Evolutionary conservation across 1,284 basidiomycete species (phyloP), one percentile per base, ranked within the genome.

Genomic region (Fomitopsis schrenkii): DNA sequence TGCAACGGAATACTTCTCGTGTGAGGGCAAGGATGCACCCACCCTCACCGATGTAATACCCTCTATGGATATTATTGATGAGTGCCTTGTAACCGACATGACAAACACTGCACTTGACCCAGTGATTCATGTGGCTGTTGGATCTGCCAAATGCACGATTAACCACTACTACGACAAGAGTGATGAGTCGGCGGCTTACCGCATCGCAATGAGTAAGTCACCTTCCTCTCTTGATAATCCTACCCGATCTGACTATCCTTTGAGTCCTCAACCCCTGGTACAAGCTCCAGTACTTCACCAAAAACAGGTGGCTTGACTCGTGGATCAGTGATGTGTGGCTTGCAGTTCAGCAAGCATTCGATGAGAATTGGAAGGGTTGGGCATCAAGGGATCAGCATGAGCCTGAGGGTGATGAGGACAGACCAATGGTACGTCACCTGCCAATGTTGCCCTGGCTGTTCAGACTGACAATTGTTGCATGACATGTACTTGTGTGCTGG

Each of bases 21-120:
- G 42, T 19, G 17, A 17, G 7, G 42, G 42, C n/a, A 3, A 3
- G 7, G 35, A n/a, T 26, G 63, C 35, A 0, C 66, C 68, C 2
- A 69, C 63, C 57, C 65, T 74, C 15, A 60, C 71, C 71, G 3
- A 68, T 42, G 15, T 74, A 19, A 74, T 74, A 42, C 69, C 68
- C 17, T 66, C 66, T 22, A 71, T 74, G 68, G 70, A 74, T 52
- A 57, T 63, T 30, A 66, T 74, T n/a, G 63, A 74, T 54, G 41
- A 59, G 12, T n/a, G 55, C 1, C 61, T 70, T 10, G 59, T 57
- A 12, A 54, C 33, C 15, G 33, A 12, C 61, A 52, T 3, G 58
- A 62, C 30, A 8, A 60, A 44, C 3, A 3, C 14, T 1, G 3
- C 12, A 1, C 14, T 44, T 5, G 14, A 19, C 15, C 42, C 42